Percentiles rank a stretch among this genome's conserved stretches.
These are phyloP conservation scores for Flaveria bidentis DNA, from an alignment of 129 eudicot genomes.

Conservation along the genomic window DNA sequence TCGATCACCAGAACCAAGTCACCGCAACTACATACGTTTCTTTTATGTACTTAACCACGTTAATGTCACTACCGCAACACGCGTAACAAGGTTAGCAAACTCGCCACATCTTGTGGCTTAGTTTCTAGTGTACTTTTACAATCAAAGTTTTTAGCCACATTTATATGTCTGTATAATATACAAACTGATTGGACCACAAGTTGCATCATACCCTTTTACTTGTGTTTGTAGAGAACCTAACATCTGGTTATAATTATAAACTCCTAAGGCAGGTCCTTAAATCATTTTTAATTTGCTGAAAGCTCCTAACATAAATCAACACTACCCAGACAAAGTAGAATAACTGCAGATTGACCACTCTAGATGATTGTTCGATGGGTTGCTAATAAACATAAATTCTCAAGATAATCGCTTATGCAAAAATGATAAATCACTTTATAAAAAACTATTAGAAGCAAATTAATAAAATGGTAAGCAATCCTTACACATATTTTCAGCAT, in stretches of 20 bases:
- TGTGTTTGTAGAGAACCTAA: constrained; percentile 16
- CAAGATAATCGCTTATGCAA: not conserved
- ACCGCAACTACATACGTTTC: no score
- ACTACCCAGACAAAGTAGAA: not conserved
- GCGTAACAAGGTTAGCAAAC: no score
- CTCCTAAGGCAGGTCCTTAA: constrained; percentile 2
- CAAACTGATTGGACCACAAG: constrained; percentile 21
- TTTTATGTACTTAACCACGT: no score
- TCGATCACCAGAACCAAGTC: no score
- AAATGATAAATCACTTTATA: not conserved
- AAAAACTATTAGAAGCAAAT: not conserved
- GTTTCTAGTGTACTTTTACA: not conserved
- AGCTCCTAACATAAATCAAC: not conserved
- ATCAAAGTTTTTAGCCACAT: not conserved
- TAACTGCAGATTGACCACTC: not conserved
- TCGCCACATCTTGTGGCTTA: no score
- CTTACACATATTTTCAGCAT: constrained; percentile 16
- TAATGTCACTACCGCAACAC: no score
- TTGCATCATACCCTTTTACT: constrained; percentile 14
- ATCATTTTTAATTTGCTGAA: constrained; percentile 9
- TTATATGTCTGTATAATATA: not conserved
- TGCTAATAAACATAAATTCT: not conserved
- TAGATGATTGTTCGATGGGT: not conserved
- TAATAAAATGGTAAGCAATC: not conserved
- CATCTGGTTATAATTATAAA: constrained; percentile 9